Base-by-base conservation (phyloP, 495 filamentous ascomycete genomes). In the Rostrohypoxylon terebratum region DNA sequence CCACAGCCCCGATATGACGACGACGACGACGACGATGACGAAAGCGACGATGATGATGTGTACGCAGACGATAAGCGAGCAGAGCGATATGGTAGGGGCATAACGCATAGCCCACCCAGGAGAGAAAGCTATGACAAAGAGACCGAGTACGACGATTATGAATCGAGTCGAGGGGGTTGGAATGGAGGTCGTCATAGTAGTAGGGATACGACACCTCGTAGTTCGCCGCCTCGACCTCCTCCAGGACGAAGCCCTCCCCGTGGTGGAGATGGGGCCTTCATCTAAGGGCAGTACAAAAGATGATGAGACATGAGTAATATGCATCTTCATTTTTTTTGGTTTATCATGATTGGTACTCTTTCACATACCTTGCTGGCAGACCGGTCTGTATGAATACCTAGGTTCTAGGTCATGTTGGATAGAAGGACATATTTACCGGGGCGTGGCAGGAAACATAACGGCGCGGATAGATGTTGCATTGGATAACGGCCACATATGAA, bases 21-120 rank as follows among this genome's bases (percentile, higher is more conserved):
- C 28, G 72, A 74, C 25, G 53, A 69, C 28, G 74, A 80, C 13
- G 75, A 67, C 11, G 71, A 78, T n/a, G 6, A 5, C 28, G 74
- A 77, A 20, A 77, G 75, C 16, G 79, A 79, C n/a, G 73, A 79
- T 14, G 73, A 75, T 4, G 72, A 76, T 44, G 14, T 45, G 47
- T 81, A 77, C 55, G 50, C 51, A 5, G 81, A 83, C 34, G 79
- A 83, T 40, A 83, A 83, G 62, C 65, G 50, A 47, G 34, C 63
- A 48, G 58, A 69, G 55, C 69, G 77, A 14, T 84, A 84, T 33
- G 81, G 81, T 2, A 79, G 79, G 25, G 81, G 81, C 38, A 82
- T 84, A 45, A 84, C 83, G 11, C 63, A 59, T 42, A 80, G 69
- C 54, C 74, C 77, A 48, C 66, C 74, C 0, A 59, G 70, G 42